These are phyloP conservation scores for Colletotrichum coccodes DNA, from an alignment of 2,329 filamentous ascomycete genomes.

Conservation along the genomic window DNA sequence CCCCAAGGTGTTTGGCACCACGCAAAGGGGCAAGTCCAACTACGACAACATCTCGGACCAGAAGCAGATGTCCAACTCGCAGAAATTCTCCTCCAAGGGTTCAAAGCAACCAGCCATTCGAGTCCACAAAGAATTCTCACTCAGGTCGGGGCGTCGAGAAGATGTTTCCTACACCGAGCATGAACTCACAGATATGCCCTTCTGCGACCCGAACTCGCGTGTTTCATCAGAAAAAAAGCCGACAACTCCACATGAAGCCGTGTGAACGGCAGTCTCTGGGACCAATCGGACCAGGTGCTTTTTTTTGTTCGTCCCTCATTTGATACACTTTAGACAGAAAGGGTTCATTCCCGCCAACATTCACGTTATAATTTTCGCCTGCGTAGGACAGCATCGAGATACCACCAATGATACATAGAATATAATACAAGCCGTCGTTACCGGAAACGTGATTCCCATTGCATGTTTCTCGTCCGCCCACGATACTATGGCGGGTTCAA, in stretches of 20 bases:
- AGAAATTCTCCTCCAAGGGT: constrained; percentile 3
- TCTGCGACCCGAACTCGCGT: constrained; percentile 1
- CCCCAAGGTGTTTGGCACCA: constrained; percentile 43
- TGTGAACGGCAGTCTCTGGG: too few relatives aligned
- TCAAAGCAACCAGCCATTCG: constrained; percentile 3
- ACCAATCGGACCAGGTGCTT: too few relatives aligned
- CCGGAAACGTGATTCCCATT: too few relatives aligned
- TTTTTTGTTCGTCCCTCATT: neutral
- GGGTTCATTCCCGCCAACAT: neutral
- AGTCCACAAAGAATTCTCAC: constrained; percentile 22
- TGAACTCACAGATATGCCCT: neutral
- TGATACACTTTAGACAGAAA: neutral
- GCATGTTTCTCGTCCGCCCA: too few relatives aligned
- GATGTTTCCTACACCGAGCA: constrained; percentile 15
- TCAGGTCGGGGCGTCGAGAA: constrained; percentile 17
- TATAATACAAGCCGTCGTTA: neutral
- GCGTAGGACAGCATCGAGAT: neutral
- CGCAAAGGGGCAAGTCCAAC: constrained; percentile 33
- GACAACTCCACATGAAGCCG: constrained; percentile 13
- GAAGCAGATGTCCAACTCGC: neutral
- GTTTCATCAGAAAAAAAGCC: constrained; percentile 6
- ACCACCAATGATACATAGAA: neutral
- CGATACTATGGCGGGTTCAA: too few relatives aligned
- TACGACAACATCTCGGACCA: constrained; percentile 24
- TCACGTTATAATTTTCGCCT: neutral